Evolutionary conservation across 2,329 filamentous ascomycete species (phyloP), one percentile per base, ranked within the genome.

Genomic region (Diplocarpon rosae): DNA sequence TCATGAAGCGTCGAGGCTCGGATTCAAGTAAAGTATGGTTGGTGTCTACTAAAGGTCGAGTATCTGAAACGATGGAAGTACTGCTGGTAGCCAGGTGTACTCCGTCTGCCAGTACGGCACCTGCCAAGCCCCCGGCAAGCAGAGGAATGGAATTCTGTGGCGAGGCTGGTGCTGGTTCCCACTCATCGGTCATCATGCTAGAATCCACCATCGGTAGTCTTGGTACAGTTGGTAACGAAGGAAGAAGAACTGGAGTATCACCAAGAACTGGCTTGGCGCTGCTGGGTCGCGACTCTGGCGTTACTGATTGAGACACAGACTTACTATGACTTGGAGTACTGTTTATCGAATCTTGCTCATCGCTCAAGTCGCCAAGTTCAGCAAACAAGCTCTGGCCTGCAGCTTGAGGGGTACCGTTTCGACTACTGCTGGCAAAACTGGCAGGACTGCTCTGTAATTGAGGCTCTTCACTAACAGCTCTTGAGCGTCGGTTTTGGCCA

Each of bases 331-430:
- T 74, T 20, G 77, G 77, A 27, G 76, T 80, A 20, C 66, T 72
- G 14, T 69, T 69, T 24, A 65, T 59, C 47, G 65, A 69, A 43
- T 83, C 80, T 50, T 83, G 81, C 48, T 86, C 84, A 50, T 86
- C 85, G 54, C 83, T 82, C 49, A 95, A 69, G 53, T 87, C 85
- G 42, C 84, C 86, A 34, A 98, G 73, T 64, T 98, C 92, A 33
- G 88, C 88, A 61, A 92, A 94, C 40, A 98, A 70, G 58, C 84
- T 96, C 67, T 95, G 85, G 13, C 77, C 74, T 14, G 58, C 65
- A 35, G 64, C 63, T 45, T 73, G 66, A 9, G 75, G 69, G 2
- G 73, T 76, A 37, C 66, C 67, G 43, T 66, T 58, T 37, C 62
- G 63, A 50, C 68, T 72, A 53, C 69, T 72, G 48, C 67, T 70